Evolutionary conservation across 176 grass and related monocot species (phyloP).

Genomic region (Lolium perenne): DNA sequence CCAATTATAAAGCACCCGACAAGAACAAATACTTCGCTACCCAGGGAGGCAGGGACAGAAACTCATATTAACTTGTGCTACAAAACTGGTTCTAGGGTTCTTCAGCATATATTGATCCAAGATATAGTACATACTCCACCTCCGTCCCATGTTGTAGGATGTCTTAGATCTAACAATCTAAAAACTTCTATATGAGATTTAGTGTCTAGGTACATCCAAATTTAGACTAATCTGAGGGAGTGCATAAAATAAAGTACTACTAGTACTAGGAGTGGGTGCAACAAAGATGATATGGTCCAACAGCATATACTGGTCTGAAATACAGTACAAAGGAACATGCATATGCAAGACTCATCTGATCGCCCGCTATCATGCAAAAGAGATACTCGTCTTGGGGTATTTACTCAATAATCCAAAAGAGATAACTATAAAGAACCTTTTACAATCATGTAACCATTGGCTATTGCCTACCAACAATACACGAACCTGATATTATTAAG

Average conservation of each 20-base stretch:
- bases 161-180: too few relatives aligned
- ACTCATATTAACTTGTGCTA: background rate
- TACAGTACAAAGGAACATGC: background rate
- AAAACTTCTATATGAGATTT: too few relatives aligned
- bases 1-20: background rate
- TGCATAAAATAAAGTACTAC: background rate
- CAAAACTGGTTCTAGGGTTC: background rate
- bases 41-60: background rate
- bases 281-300: background rate
- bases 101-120: too few relatives aligned
- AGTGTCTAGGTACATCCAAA: too few relatives aligned
- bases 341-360: background rate
- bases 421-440: background rate
- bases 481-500: background rate
- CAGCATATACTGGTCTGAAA: background rate
- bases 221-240: too few relatives aligned
- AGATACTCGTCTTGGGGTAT: background rate
- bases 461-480: background rate
- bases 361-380: too few relatives aligned
- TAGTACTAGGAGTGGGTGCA: background rate
- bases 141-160: too few relatives aligned
- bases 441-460: background rate
- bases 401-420: slow-evolving; percentile 5
- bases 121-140: too few relatives aligned
- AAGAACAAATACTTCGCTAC: background rate